Evolutionary conservation across 1,284 basidiomycete genomes (phyloP), one percentile per base, ranked within the genome.

Genomic region (Spongiforma sp.): DNA sequence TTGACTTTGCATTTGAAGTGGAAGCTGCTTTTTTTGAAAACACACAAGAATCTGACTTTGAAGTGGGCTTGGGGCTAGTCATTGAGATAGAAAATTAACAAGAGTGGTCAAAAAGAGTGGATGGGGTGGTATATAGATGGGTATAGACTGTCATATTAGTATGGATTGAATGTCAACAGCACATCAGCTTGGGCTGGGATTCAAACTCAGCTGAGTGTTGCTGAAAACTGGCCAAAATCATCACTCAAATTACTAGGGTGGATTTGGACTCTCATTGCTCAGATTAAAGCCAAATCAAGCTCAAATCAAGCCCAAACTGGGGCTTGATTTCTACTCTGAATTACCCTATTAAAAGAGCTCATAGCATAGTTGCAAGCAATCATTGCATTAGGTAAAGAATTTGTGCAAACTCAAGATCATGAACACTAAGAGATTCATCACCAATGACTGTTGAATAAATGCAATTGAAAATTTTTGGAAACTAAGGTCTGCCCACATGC

Each of bases 381-480:
- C 7, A 70, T 73, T n/a, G 71, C 65, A n/a, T 39, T 61, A 1
- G 71, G 71, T 65, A 73, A 73, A 52, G 63, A 6, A 36, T 28
- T 10, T 66, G 63, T 5, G 73, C 73, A 46, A 73, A 48, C 48
- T 74, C 67, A 41, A 73, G 60, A 52, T 73, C 73, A 33, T 62
- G 64, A 50, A 62, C 26, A 28, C 65, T 70, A 48, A 73, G 65
- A 6, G 65, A 72, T 65, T 73, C 71, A 8, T 73, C 73, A n/a
- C 71, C 66, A 21, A 75, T 71, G 30, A 74, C 67, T 69, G 73
- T 73, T 73, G 73, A 73, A 46, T 74, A 73, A 21, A 73, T 57
- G 24, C 71, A 68, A 11, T 67, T 64, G 52, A 73, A 74, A 12
- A 69, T 71, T 7, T 59, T 48, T n/a, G 70, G 67, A 2, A 73